phyloP scores from a whole-genome alignment of 164 flowering plant genomes.

The Warburgia ugandensis region DNA sequence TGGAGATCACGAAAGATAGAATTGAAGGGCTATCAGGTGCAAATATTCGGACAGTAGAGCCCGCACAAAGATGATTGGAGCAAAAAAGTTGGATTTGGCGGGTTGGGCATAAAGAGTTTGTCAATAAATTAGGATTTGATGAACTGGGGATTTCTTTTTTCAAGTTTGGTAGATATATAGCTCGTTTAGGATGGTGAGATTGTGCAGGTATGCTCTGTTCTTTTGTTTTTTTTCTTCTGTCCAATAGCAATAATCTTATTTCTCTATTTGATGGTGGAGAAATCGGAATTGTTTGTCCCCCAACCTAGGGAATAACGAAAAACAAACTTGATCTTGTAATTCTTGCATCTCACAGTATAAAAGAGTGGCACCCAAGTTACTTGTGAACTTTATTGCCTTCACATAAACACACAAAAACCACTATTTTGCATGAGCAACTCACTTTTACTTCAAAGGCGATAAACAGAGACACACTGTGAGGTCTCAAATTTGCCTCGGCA shows the following conservation, averaged over 20 bases:
- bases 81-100: no score
- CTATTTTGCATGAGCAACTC: no score
- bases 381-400: no score
- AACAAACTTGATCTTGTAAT: conserved; percentile 14
- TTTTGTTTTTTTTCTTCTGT: background rate
- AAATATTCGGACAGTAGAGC: conserved; percentile 75
- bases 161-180: no score
- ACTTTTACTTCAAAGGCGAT: no score
- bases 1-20: conserved; percentile 83
- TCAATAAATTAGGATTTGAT: conserved; percentile 6
- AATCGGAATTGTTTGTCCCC: conserved; percentile 16
- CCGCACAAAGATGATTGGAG: conserved; percentile 62
- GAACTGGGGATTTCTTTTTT: no score
- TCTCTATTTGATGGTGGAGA: conserved; percentile 18
- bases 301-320: conserved; percentile 7
- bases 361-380: conserved; percentile 8
- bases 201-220: conserved; percentile 6
- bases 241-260: conserved; percentile 18
- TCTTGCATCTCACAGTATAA: conserved; percentile 12
- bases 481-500: no score
- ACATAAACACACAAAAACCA: no score
- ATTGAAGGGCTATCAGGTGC: conserved; percentile 82
- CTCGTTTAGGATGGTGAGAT: conserved; percentile 4
- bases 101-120: no score
- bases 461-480: no score